Percentiles rank a stretch among this genome's conserved stretches.
Conservation (phyloP, 1,139 yeast species). For the Yamadazyma membranifaciens region DNA sequence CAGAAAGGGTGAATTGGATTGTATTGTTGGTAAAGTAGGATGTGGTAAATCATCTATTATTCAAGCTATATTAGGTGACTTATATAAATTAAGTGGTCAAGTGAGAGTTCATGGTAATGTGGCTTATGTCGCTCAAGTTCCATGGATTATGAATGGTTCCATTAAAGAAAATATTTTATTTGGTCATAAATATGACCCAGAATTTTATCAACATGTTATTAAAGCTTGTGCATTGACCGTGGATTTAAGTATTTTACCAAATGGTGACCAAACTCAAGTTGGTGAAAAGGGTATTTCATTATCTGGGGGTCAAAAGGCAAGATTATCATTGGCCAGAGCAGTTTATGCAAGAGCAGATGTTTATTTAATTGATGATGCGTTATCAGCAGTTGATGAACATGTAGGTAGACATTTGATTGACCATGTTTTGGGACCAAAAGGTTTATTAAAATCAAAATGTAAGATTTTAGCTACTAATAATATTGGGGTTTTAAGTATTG, state of each 20-base stretch:
- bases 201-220: constrained; percentile 73
- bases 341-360: constrained; percentile 94
- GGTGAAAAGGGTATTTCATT: constrained; percentile 97
- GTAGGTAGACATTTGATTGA: constrained; percentile 71
- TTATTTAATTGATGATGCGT: constrained; percentile 73
- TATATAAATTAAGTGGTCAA: constrained; percentile 74
- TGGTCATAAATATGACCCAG: constrained; percentile 82
- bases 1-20: constrained; percentile 76
- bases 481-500: constrained; percentile 77
- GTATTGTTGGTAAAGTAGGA: constrained; percentile 93
- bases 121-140: constrained; percentile 86
- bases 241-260: constrained; percentile 76
- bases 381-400: constrained; percentile 94
- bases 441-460: constrained; percentile 74
- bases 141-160: constrained; percentile 96
- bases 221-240: constrained; percentile 87
- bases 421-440: constrained; percentile 67
- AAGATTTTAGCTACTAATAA: constrained; percentile 86
- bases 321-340: constrained; percentile 90
- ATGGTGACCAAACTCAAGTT: constrained; percentile 88
- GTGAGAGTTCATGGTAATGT: constrained; percentile 74
- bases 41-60: constrained; percentile 87
- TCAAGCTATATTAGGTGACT: constrained; percentile 82
- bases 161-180: constrained; percentile 87
- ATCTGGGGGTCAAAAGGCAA: constrained; percentile 97